A percentile compares a stretch with the other conserved stretches of the same genome.
Conservation (phyloP, 495 filamentous ascomycete genomes). For the Hypoxylon crocopeplum region DNA sequence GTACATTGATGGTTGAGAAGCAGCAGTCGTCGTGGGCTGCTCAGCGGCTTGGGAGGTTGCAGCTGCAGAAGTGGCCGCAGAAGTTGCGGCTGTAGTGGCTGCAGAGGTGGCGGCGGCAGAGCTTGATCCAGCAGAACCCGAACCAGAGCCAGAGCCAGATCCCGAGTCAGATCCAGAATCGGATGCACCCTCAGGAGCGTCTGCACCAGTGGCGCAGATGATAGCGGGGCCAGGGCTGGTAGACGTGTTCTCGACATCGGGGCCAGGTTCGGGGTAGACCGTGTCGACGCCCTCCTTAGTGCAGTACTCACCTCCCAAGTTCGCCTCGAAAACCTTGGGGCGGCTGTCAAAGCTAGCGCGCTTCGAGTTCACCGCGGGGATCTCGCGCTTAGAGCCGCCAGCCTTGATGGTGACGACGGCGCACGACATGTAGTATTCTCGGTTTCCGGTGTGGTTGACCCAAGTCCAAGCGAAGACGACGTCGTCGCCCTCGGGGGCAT, state of each 20-base stretch:
- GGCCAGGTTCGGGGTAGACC: constrained; percentile 76
- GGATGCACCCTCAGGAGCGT: constrained; percentile 32
- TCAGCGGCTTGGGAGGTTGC: neutral
- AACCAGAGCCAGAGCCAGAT: constrained; percentile 31
- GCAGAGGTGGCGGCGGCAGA: constrained; percentile 12
- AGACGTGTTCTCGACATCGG: constrained; percentile 57
- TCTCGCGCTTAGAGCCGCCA: constrained; percentile 43
- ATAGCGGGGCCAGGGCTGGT: constrained; percentile 39
- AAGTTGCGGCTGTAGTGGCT: constrained; percentile 4
- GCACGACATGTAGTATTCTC: constrained; percentile 75
- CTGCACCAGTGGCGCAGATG: constrained; percentile 43
- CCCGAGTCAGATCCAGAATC: constrained; percentile 19
- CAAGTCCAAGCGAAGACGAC: constrained; percentile 72
- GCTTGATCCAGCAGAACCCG: constrained; percentile 32
- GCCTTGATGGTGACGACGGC: constrained; percentile 61
- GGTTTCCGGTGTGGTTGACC: constrained; percentile 71
- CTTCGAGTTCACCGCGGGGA: constrained; percentile 16
- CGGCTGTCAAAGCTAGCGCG: constrained; percentile 56
- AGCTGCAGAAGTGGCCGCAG: constrained; percentile 13
- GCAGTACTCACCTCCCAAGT: constrained; percentile 59
- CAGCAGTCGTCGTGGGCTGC: constrained; percentile 2
- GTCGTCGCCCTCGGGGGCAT: constrained; percentile 60
- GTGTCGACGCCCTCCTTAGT: constrained; percentile 63
- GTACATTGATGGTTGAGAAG: constrained; percentile 15
- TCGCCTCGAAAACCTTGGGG: constrained; percentile 66